Percentiles rank a stretch among this genome's conserved stretches.
Conservation (phyloP, 208 protist genomes). For the Histomonas meleagridis region DNA sequence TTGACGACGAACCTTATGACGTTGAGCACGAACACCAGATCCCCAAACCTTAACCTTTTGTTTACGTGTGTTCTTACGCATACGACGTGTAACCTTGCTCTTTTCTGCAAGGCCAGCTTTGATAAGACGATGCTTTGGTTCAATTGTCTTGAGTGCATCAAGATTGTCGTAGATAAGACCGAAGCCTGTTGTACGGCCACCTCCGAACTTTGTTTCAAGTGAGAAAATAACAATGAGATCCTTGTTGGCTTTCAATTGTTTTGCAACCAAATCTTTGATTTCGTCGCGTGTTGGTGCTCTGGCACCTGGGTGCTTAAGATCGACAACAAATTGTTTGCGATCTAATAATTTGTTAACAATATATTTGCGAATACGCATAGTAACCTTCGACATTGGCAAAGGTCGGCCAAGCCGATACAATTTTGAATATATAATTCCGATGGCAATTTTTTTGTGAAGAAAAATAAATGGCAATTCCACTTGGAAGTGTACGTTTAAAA, state of each 20-base stretch:
- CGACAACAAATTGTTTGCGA: conserved; percentile 92
- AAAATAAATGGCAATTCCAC: too few relatives aligned
- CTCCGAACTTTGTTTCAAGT: conserved; percentile 94
- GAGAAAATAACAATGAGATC: conserved; percentile 75
- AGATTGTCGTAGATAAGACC: conserved; percentile 94
- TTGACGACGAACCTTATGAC: not conserved
- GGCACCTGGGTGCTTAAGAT: conserved; percentile 29
- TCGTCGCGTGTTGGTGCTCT: conserved; percentile 21
- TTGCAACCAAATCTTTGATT: not conserved
- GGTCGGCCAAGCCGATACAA: too few relatives aligned
- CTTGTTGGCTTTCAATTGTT: not conserved
- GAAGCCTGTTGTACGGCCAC: conserved; percentile 91
- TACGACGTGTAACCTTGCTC: not conserved
- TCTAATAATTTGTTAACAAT: conserved; percentile 95
- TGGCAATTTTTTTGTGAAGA: too few relatives aligned
- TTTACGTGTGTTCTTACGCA: not conserved
- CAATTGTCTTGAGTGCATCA: conserved; percentile 73
- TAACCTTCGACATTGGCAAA: conserved; percentile 43
- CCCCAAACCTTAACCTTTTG: conserved; percentile 30
- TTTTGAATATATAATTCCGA: too few relatives aligned
- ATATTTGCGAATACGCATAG: conserved; percentile 81
- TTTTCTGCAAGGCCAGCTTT: conserved; percentile 34
- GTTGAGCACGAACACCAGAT: not conserved
- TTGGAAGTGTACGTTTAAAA: too few relatives aligned
- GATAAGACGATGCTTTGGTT: conserved; percentile 89